Evolutionary conservation across 2,329 filamentous ascomycete genomes (phyloP).

Genomic region (Trichoderma gracile): DNA sequence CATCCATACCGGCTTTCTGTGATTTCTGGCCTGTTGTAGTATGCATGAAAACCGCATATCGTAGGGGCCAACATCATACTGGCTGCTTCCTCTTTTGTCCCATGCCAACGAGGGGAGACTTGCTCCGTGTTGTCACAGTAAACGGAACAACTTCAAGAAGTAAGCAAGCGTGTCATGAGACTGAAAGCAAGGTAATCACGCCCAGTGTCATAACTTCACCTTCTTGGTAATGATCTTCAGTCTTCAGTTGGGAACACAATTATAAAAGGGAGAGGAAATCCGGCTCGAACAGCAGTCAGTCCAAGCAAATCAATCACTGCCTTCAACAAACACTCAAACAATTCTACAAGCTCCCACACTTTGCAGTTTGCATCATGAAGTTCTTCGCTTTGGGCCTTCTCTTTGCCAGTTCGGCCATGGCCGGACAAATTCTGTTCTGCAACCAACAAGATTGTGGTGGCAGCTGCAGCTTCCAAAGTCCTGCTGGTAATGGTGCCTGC

Average conservation of each 20-base stretch:
- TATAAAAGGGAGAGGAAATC: not conserved
- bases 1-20: too few relatives aligned
- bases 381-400: not conserved
- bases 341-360: not conserved
- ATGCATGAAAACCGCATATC: too few relatives aligned
- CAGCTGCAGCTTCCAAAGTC: conserved; percentile 11
- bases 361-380: not conserved
- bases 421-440: conserved; percentile 6
- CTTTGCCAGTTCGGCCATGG: conserved; percentile 8
- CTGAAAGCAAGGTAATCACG: too few relatives aligned
- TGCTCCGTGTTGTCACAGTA: too few relatives aligned
- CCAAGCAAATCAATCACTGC: not conserved
- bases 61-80: too few relatives aligned
- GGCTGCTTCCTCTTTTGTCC: too few relatives aligned
- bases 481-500: conserved; percentile 3
- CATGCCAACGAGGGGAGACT: too few relatives aligned
- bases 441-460: conserved; percentile 1
- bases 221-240: too few relatives aligned
- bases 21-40: too few relatives aligned
- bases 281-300: not conserved
- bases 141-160: too few relatives aligned
- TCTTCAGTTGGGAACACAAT: not conserved
- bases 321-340: not conserved
- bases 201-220: too few relatives aligned
- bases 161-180: too few relatives aligned